Conservation (phyloP, 1,139 yeast genomes). For the Protomyces inundatus region DNA sequence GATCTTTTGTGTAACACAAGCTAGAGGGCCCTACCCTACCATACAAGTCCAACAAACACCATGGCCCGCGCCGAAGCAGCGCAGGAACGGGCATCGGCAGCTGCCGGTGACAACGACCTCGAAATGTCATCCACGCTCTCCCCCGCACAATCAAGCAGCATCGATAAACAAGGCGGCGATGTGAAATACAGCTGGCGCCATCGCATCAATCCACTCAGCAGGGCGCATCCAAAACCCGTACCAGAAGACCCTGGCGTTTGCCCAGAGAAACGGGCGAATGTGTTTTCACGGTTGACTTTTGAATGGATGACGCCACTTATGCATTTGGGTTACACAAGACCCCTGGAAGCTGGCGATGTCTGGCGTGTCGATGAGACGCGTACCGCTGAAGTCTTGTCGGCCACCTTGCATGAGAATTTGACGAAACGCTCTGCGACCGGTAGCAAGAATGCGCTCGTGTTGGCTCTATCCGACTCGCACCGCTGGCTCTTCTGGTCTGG, state of each 20-base stretch:
- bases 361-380: constrained; percentile 49
- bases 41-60: too few species aligned
- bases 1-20: too few species aligned
- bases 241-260: constrained; percentile 15
- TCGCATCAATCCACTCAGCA: constrained; percentile 16
- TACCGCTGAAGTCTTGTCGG: constrained; percentile 45
- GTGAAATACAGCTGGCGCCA: neutral
- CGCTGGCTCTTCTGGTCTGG: constrained; percentile 48
- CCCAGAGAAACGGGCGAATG: constrained; percentile 49
- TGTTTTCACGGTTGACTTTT: constrained; percentile 74
- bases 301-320: constrained; percentile 90
- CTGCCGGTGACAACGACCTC: neutral
- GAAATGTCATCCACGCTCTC: neutral
- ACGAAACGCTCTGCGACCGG: constrained; percentile 39
- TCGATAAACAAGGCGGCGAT: neutral
- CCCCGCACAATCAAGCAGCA: neutral
- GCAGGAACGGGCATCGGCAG: too few species aligned
- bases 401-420: constrained; percentile 43
- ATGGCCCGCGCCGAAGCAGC: too few species aligned
- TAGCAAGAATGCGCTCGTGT: constrained; percentile 39
- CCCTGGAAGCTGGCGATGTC: constrained; percentile 59
- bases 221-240: constrained; percentile 19
- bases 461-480: constrained; percentile 55
- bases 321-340: constrained; percentile 70
- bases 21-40: too few species aligned